Base-by-base conservation (phyloP, 108 stramenopile species). In the Epithemia pelagica region DNA sequence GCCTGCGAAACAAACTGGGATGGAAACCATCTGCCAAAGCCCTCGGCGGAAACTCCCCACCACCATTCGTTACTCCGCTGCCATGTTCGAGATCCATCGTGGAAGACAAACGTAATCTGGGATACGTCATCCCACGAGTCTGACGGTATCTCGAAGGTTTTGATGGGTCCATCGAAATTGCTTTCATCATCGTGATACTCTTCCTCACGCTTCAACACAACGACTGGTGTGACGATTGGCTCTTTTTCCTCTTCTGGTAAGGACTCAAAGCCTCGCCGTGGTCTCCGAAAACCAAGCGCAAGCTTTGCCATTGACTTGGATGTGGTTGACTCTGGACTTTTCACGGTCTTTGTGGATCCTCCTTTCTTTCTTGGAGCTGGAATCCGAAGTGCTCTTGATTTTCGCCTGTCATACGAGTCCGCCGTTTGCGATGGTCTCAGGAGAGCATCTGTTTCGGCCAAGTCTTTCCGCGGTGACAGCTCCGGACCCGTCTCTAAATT, bases 41-140 rank as follows among this genome's bases (percentile, higher is more conserved):
- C 80, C 69, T 81, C 80, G 0, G 65, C 61, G 2, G 72, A 67
- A 10, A 69, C 74, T 0, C 74, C 76, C 81, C 81, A 82, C 81
- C 81, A 77, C 73, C 70, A 82, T 29, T 61, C 61, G 37, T 46
- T 46, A 57, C 67, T 56, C 25, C 62, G 55, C n/a, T 72, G 59
- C 51, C 54, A 37, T 2, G 66, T 37, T 23, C 52, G 26, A 21
- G 62, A 30, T 59, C 69, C 73, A 29, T 82, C 73, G 15, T 46
- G 5, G 26, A 66, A 51, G 25, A 33, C 52, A 33, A 74, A 74
- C n/a, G 81, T 82, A 52, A 82, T 70, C 59, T 74, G 74, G 2
- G 81, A 82, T 33, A 82, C 26, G 28, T 61, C 61, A 61, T 61
- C 61, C 61, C 28, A 32, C 15, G 15, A 5, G 3, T 27, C 30